Evolutionary conservation across 2,329 filamentous ascomycete genomes (phyloP).

Genomic region (Apiospora marii): DNA sequence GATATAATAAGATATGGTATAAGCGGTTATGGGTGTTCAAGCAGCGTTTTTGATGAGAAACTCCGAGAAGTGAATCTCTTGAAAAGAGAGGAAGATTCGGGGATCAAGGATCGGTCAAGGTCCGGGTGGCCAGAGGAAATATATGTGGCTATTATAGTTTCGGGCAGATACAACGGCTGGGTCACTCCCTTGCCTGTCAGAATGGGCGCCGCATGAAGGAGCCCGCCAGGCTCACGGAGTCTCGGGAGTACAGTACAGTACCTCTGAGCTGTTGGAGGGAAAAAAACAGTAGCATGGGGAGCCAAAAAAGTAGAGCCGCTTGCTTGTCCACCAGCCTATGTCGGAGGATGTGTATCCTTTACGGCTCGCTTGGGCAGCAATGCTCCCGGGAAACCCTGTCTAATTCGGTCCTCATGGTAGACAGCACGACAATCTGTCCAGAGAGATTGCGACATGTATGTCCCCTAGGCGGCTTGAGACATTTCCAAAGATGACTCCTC

Average conservation of each 20-base stretch:
- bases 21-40: slow-evolving; percentile 29
- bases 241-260: slow-evolving; percentile 15
- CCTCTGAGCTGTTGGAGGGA: neutral
- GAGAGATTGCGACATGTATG: slow-evolving; percentile 38
- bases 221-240: slow-evolving; percentile 24
- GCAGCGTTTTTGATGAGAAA: slow-evolving; percentile 28
- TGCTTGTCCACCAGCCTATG: slow-evolving; percentile 42
- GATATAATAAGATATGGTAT: neutral
- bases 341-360: slow-evolving; percentile 39
- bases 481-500: slow-evolving; percentile 34
- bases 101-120: slow-evolving; percentile 30
- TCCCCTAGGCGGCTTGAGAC: slow-evolving; percentile 26
- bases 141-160: slow-evolving; percentile 12
- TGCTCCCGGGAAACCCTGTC: slow-evolving; percentile 46
- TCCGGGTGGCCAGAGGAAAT: neutral
- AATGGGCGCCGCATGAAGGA: slow-evolving; percentile 24
- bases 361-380: slow-evolving; percentile 52
- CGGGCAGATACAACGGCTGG: slow-evolving; percentile 24
- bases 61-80: slow-evolving; percentile 35
- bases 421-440: slow-evolving; percentile 28
- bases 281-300: slow-evolving; percentile 33
- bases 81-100: slow-evolving; percentile 30
- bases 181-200: slow-evolving; percentile 14
- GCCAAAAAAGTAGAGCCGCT: slow-evolving; percentile 34
- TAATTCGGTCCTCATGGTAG: slow-evolving; percentile 30